Evolutionary conservation across 2,329 filamentous ascomycete species (phyloP).

Genomic region (Decorospora gaudefroyi): DNA sequence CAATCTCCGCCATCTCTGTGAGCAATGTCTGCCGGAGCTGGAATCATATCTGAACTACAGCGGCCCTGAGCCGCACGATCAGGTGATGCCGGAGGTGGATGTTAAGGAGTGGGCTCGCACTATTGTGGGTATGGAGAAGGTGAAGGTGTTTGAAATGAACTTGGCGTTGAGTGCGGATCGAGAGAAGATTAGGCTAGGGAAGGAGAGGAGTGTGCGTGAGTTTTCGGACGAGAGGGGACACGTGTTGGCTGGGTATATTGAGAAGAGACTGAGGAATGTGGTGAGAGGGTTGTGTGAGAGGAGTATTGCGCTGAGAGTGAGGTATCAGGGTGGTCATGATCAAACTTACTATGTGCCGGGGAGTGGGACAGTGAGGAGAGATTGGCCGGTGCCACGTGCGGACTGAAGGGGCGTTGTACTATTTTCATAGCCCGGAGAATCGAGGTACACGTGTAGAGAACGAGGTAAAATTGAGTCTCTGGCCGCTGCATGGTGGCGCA

Average conservation of each 20-base stretch:
- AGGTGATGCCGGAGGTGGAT: background rate
- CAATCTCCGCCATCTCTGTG: conserved; percentile 3
- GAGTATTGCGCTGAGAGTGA: background rate
- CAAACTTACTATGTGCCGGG: background rate
- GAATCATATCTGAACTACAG: conserved; percentile 1
- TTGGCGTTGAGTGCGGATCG: background rate
- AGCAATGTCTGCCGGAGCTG: background rate
- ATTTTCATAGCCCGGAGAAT: no score
- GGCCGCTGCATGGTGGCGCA: no score
- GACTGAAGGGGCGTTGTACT: no score
- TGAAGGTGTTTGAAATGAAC: conserved; percentile 1
- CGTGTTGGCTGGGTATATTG: background rate
- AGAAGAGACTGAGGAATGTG: background rate
- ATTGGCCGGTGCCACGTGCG: no score
- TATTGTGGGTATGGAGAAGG: background rate
- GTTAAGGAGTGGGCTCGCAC: background rate
- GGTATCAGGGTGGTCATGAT: conserved; percentile 4
- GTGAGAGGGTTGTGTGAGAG: background rate
- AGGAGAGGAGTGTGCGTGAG: background rate
- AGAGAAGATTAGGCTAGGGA: background rate
- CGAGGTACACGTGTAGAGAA: no score
- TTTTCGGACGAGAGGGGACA: conserved; percentile 1
- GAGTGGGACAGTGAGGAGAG: no score
- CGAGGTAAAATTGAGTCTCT: no score
- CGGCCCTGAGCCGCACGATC: background rate